phyloP scores from a whole-genome alignment of 768 basidiomycete genomes.

The Hygrophorus pudorinus region DNA sequence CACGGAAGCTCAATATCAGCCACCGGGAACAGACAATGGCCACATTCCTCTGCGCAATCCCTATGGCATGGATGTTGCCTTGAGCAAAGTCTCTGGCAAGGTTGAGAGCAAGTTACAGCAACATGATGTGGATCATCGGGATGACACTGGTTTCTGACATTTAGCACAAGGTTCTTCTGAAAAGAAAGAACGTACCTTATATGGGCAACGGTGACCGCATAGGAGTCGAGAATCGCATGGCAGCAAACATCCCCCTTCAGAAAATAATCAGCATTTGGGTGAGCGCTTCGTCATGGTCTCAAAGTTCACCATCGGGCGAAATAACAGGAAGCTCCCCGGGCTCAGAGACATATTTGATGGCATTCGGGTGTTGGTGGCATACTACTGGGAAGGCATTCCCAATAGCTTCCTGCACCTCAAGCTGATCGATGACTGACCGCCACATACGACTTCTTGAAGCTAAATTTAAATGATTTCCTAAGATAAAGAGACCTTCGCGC shows the following conservation, averaged over 20 bases:
- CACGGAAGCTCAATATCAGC: slow-evolving; percentile 43
- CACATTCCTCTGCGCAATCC: slow-evolving; percentile 42
- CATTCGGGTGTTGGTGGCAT: slow-evolving; percentile 46
- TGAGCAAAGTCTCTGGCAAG: slow-evolving; percentile 42
- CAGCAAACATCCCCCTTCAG: slow-evolving; percentile 50
- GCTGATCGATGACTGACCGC: slow-evolving; percentile 45
- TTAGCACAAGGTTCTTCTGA: background rate
- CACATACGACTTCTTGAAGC: slow-evolving; percentile 45
- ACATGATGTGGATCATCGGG: slow-evolving; percentile 48
- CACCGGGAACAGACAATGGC: slow-evolving; percentile 39
- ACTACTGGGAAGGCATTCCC: slow-evolving; percentile 46
- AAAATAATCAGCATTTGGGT: background rate
- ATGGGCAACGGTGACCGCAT: slow-evolving; percentile 61
- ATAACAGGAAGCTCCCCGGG: slow-evolving; percentile 41
- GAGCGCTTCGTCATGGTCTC: background rate
- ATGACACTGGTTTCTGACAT: slow-evolving; percentile 36
- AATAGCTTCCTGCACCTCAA: slow-evolving; percentile 35
- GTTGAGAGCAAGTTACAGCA: slow-evolving; percentile 33
- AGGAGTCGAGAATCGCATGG: slow-evolving; percentile 40
- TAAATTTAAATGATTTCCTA: slow-evolving; percentile 56
- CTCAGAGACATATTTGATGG: slow-evolving; percentile 27
- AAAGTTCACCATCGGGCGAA: slow-evolving; percentile 45
- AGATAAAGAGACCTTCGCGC: slow-evolving; percentile 60
- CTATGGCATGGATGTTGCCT: slow-evolving; percentile 50
- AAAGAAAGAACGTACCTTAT: slow-evolving; percentile 30